Evolutionary conservation across 169 alveolate species (phyloP).

Genomic region (Perkinsus marinus): DNA sequence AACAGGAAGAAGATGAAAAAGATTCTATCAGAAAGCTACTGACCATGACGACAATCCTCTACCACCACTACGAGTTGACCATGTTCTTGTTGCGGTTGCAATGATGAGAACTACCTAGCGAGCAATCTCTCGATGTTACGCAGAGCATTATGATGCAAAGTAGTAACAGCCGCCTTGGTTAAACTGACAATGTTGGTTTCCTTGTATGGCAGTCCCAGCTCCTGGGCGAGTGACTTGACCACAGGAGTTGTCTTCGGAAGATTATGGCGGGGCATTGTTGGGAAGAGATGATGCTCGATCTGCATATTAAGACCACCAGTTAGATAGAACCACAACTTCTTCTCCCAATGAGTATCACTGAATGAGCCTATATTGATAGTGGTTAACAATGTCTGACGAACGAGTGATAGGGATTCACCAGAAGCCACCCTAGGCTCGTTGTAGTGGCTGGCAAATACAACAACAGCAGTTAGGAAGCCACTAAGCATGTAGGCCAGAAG

Average conservation of each 20-base stretch:
- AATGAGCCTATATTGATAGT: background rate
- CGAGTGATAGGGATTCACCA: background rate
- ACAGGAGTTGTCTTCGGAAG: background rate
- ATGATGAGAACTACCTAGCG: no score
- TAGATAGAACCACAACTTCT: background rate
- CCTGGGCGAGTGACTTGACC: background rate
- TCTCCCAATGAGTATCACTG: background rate
- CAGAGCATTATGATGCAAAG: background rate
- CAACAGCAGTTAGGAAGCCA: background rate
- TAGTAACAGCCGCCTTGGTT: background rate
- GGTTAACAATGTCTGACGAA: background rate
- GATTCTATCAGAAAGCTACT: background rate
- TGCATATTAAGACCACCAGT: conserved; percentile 5
- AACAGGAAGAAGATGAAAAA: no score
- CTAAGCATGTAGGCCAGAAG: background rate
- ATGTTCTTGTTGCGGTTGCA: background rate
- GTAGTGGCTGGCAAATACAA: conserved; percentile 1
- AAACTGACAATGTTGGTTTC: background rate
- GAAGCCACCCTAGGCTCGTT: background rate
- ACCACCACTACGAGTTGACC: background rate
- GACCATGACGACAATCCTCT: background rate
- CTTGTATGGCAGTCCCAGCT: background rate
- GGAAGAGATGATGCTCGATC: conserved; percentile 7
- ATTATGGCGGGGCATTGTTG: background rate
- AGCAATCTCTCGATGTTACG: background rate